Conservation (phyloP, 805 yeast species). For the Komagataella populi region DNA sequence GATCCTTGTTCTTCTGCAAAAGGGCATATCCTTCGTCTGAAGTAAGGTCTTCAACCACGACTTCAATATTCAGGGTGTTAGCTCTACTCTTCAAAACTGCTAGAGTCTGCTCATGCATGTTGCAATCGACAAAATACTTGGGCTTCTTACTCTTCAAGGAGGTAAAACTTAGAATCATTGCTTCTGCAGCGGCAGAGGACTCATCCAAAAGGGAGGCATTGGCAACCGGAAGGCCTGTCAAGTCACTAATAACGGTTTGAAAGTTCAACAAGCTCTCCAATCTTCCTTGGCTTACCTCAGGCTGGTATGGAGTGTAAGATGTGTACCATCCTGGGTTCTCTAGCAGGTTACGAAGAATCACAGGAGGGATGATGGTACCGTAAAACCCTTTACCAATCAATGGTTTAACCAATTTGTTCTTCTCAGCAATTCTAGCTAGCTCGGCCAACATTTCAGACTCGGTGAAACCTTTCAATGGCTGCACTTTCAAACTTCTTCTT, state of each 20-base stretch:
- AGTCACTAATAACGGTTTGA: slow-evolving; percentile 83
- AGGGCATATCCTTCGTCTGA: slow-evolving; percentile 22
- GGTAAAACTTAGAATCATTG: slow-evolving; percentile 75
- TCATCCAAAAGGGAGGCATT: slow-evolving; percentile 93
- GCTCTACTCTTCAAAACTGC: slow-evolving; percentile 76
- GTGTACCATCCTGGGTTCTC: slow-evolving; percentile 99
- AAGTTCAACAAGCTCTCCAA: slow-evolving; percentile 80
- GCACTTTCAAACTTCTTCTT: slow-evolving; percentile 50
- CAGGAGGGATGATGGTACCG: slow-evolving; percentile 83
- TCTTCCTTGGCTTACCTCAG: slow-evolving; percentile 95
- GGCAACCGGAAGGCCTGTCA: slow-evolving; percentile 91
- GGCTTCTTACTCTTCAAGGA: slow-evolving; percentile 51
- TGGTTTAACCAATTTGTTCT: slow-evolving; percentile 61
- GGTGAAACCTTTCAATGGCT: slow-evolving; percentile 63
- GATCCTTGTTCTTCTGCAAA: slow-evolving; percentile 19
- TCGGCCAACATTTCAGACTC: slow-evolving; percentile 72
- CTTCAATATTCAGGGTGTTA: slow-evolving; percentile 50
- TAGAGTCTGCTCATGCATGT: slow-evolving; percentile 76
- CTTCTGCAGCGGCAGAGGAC: slow-evolving; percentile 96
- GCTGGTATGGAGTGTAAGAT: slow-evolving; percentile 96
- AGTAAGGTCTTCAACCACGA: slow-evolving; percentile 42
- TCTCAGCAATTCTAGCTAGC: slow-evolving; percentile 52
- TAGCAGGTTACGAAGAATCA: slow-evolving; percentile 79
- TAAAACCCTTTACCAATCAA: slow-evolving; percentile 92
- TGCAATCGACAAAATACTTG: slow-evolving; percentile 58